These are phyloP conservation scores for Globomyces pollinis-pini DNA, from an alignment of 192 early-diverging fungal genomes.

Conservation along the genomic window DNA sequence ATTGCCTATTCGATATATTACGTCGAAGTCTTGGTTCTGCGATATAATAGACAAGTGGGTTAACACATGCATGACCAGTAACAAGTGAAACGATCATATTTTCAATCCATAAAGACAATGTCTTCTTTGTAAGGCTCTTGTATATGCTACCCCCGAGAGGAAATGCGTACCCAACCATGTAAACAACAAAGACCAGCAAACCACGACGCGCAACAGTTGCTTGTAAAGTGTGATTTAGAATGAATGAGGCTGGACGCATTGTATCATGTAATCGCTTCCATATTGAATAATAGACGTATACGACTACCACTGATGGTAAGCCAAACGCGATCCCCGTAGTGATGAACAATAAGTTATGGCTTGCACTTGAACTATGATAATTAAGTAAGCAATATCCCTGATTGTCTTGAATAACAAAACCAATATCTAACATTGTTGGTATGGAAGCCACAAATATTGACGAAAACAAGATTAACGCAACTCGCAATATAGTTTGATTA, in stretches of 20 bases:
- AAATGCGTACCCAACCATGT: constrained; percentile 4
- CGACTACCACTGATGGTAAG: not conserved
- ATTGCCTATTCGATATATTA: no score
- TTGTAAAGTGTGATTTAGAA: no score
- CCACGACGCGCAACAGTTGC: not conserved
- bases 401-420: not conserved
- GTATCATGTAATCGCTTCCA: not conserved
- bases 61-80: no score
- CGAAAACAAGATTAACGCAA: not conserved
- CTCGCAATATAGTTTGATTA: not conserved
- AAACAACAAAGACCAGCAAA: constrained; percentile 1
- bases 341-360: not conserved
- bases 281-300: not conserved
- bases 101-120: no score
- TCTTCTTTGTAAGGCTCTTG: no score
- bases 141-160: no score
- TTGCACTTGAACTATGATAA: not conserved
- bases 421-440: not conserved
- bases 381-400: constrained; percentile 7
- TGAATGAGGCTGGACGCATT: not conserved
- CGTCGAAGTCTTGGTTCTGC: no score
- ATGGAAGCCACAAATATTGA: constrained; percentile 1
- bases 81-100: no score
- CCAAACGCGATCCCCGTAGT: not conserved
- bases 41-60: no score